Percentiles rank a stretch among this genome's conserved stretches.
Evolutionary conservation across 257 asterid genomes (phyloP).

Genomic region (Paraleonurus japonicus): DNA sequence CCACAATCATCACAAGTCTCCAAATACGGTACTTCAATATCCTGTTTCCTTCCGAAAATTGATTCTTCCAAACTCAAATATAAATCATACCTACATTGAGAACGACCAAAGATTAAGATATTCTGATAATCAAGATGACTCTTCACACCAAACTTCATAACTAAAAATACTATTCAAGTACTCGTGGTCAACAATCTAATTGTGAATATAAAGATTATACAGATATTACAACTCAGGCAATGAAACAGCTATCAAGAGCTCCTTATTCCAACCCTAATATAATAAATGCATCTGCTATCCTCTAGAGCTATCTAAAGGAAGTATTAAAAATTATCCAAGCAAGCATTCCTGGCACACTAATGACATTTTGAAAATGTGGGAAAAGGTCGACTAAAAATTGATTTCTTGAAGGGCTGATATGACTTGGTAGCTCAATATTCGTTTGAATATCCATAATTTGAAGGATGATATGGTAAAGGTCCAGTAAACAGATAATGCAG

Average conservation of each 20-base stretch:
- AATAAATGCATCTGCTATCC: not conserved
- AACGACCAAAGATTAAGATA: constrained; percentile 15
- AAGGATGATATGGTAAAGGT: not conserved
- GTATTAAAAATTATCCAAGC: not conserved
- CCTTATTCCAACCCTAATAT: constrained; percentile 18
- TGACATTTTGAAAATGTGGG: not conserved
- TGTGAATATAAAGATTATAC: not conserved
- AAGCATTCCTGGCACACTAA: not conserved
- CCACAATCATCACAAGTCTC: constrained; percentile 78
- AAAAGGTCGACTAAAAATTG: not conserved
- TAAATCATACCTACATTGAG: constrained; percentile 64
- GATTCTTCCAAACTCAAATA: constrained; percentile 85
- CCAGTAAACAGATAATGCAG: constrained; percentile 17
- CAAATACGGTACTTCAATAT: constrained; percentile 59
- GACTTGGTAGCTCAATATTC: not conserved
- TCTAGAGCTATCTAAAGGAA: constrained; percentile 14
- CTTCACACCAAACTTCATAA: constrained; percentile 5
- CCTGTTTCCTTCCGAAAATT: constrained; percentile 72
- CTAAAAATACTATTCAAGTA: not conserved
- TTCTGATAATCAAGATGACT: constrained; percentile 12
- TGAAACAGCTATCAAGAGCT: not conserved
- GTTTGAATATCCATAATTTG: not conserved
- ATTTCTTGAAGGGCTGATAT: not conserved
- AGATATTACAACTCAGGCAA: not conserved
- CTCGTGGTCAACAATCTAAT: not conserved